phyloP scores from a whole-genome alignment of 1,284 basidiomycete species.

The Cryptococcus sp. region DNA sequence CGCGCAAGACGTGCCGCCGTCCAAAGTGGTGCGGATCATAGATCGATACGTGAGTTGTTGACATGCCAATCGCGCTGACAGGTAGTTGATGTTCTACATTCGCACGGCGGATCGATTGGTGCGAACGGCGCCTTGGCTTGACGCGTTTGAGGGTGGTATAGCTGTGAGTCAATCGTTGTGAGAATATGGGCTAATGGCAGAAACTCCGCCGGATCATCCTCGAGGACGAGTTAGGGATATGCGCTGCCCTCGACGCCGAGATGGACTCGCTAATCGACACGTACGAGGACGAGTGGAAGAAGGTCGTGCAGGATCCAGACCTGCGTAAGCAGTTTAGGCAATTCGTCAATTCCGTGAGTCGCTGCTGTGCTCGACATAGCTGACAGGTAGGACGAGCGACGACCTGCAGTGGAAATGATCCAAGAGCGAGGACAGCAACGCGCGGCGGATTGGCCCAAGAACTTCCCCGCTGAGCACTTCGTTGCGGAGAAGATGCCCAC shows the following conservation, averaged over 20 bases:
- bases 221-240: constrained; percentile 76
- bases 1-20: constrained; percentile 63
- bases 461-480: constrained; percentile 44
- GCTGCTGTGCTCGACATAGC: neutral
- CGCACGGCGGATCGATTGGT: constrained; percentile 68
- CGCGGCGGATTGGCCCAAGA: constrained; percentile 71
- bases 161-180: constrained; percentile 42
- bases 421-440: constrained; percentile 66
- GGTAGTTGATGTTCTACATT: constrained; percentile 66
- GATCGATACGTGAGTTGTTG: constrained; percentile 60
- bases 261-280: constrained; percentile 69
- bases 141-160: constrained; percentile 68
- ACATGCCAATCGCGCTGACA: neutral
- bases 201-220: constrained; percentile 67
- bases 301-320: constrained; percentile 63
- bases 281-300: constrained; percentile 72
- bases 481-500: constrained; percentile 27
- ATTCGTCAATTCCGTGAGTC: constrained; percentile 65
- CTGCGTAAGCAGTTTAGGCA: constrained; percentile 65
- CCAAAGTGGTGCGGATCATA: constrained; percentile 65
- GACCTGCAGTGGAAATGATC: constrained; percentile 61
- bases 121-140: constrained; percentile 76
- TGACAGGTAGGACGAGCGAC: constrained; percentile 56
- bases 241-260: constrained; percentile 67
- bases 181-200: constrained; percentile 14